A percentile compares a stretch with the other conserved stretches of the same genome.
Evolutionary conservation across 306 rosid genomes (phyloP).

Genomic region (Crataegus laevigata): DNA sequence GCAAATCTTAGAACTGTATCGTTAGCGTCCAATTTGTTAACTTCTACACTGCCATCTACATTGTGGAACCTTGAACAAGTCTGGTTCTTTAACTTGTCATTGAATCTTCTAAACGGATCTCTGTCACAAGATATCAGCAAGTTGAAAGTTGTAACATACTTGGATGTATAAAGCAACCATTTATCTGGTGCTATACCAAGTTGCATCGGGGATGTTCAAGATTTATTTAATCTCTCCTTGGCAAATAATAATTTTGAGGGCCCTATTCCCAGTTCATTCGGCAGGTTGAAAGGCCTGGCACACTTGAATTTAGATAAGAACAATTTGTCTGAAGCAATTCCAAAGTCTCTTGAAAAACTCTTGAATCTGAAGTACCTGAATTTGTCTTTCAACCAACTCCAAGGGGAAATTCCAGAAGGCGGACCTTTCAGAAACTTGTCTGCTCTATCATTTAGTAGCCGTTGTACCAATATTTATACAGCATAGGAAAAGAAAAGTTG

Average conservation of each 20-base stretch:
- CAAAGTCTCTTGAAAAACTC: constrained; percentile 10
- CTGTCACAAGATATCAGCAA: too few species aligned
- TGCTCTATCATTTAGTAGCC: constrained; percentile 7
- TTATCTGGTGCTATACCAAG: too few species aligned
- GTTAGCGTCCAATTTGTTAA: too few species aligned
- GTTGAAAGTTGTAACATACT: too few species aligned
- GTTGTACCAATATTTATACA: neutral
- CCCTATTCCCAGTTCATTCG: neutral
- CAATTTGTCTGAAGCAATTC: neutral
- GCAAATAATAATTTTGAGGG: neutral
- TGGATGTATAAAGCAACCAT: too few species aligned
- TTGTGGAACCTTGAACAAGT: too few species aligned
- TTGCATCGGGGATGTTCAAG: too few species aligned
- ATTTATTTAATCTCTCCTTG: neutral
- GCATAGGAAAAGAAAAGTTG: neutral
- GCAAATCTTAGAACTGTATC: too few species aligned
- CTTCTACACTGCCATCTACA: too few species aligned
- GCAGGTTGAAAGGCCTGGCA: neutral
- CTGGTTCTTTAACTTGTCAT: too few species aligned
- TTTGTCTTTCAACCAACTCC: neutral
- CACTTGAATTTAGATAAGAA: neutral
- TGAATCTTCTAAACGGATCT: too few species aligned
- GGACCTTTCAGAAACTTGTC: constrained; percentile 10
- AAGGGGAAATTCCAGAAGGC: constrained; percentile 19
- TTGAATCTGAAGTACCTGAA: neutral